Base-by-base conservation (phyloP, 495 filamentous ascomycete species). In the Hypoxylon rickii region DNA sequence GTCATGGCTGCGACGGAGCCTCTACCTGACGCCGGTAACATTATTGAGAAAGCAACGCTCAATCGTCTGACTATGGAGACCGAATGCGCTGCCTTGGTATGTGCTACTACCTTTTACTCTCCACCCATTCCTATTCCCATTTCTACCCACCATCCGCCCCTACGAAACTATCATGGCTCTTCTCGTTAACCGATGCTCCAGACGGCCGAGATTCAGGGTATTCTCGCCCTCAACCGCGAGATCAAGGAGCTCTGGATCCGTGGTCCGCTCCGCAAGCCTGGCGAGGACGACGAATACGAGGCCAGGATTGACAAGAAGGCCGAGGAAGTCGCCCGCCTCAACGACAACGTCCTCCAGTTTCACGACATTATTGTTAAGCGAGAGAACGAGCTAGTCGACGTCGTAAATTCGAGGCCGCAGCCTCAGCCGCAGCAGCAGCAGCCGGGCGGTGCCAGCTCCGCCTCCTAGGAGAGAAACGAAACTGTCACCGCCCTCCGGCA, bases 201-300 rank as follows among this genome's bases (percentile, higher is more conserved):
- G 55, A 58, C 63, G 18, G 38, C 60, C n/a, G 57, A 75, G 62
- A 46, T 72, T 44, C 56, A 74, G 46, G 70, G 73, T 37, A 67
- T 78, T 0, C 63, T 77, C 3, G 33, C 61, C 2, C 55, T 78
- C 1, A 78, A 63, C 26, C 70, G 74, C 37, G 67, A 70, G 49
- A 63, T 78, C 21, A 71, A 74, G 45, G 66, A 70, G 17, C 67
- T 78, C 1, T 78, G 75, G 75, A 67, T 77, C 22, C 54, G 69
- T 19, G 75, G 75, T 2, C 68, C 73, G 0, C 64, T 77, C 7
- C 67, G 59, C 38, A 63, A 63, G 42, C 66, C 69, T 0, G 70
- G 69, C 16, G 68, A 72, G 16, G 68, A 66, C 41, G 59, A 53
- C 3, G 62, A 58, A 29, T 67, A 61, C 17, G 68, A 72, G 51